A percentile compares a stretch with the other conserved stretches of the same genome.
phyloP scores from a whole-genome alignment of 176 grass and related monocot species.

The Paspalum notatum region DNA sequence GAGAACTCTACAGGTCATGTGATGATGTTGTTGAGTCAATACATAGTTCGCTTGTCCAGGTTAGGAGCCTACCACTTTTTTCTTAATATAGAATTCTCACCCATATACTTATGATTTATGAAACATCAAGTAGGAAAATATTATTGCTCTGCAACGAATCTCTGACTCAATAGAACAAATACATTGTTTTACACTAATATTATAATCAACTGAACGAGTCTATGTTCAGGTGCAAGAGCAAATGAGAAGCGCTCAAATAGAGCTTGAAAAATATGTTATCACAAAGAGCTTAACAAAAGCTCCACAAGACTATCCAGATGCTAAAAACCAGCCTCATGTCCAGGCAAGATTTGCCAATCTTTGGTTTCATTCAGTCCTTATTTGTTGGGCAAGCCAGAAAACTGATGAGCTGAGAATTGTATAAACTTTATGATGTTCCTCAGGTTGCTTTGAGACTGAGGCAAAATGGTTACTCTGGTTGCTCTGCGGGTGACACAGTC shows the following conservation, averaged over 20 bases:
- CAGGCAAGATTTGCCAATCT: constrained; percentile 59
- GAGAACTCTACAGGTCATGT: constrained; percentile 55
- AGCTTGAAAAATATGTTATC: constrained; percentile 91
- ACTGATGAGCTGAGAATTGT: neutral
- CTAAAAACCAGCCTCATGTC: constrained; percentile 98
- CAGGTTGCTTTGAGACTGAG: constrained; percentile 93
- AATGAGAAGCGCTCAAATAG: constrained; percentile 89
- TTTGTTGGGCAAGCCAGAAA: neutral
- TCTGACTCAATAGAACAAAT: neutral
- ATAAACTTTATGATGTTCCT: constrained; percentile 31
- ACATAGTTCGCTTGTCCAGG: constrained; percentile 81
- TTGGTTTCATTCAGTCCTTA: constrained; percentile 25
- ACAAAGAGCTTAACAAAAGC: constrained; percentile 98
- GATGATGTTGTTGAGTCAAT: constrained; percentile 81
- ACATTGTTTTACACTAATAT: neutral
- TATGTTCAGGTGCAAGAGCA: constrained; percentile 81
- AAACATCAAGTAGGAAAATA: neutral
- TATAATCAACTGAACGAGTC: constrained; percentile 11
- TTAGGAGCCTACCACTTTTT: constrained; percentile 27
- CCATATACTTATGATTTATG: neutral
- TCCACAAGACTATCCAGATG: constrained; percentile 94
- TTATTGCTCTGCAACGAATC: constrained; percentile 9
- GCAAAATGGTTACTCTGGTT: constrained; percentile 90
- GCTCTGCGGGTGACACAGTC: constrained; percentile 83
- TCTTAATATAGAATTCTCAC: constrained; percentile 19